These are phyloP conservation scores for Helminthosporium solani DNA, from an alignment of 2,329 filamentous ascomycete genomes.

Conservation along the genomic window DNA sequence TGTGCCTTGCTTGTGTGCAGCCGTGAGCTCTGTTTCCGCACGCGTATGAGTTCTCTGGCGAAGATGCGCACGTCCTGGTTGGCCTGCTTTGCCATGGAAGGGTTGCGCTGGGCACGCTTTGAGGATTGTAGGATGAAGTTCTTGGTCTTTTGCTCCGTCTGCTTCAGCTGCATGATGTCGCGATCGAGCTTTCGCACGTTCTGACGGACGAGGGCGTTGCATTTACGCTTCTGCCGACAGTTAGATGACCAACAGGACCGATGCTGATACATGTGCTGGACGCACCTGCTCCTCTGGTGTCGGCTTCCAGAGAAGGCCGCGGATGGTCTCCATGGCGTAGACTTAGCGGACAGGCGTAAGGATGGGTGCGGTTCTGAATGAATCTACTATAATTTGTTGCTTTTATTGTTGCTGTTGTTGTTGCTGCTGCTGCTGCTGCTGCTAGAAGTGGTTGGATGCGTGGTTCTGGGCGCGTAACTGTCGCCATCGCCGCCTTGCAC, in stretches of 20 bases:
- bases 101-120: slow-evolving; percentile 76
- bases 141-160: slow-evolving; percentile 72
- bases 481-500: no score
- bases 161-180: slow-evolving; percentile 77
- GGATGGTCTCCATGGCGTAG: slow-evolving; percentile 76
- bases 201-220: slow-evolving; percentile 81
- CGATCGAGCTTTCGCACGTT: slow-evolving; percentile 95
- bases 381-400: no score
- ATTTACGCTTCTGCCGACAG: slow-evolving; percentile 78
- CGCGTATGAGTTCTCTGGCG: slow-evolving; percentile 80
- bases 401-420: no score
- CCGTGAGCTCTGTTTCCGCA: slow-evolving; percentile 72
- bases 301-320: slow-evolving; percentile 83
- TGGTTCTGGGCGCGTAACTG: no score
- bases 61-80: slow-evolving; percentile 82
- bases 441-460: no score
- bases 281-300: slow-evolving; percentile 89
- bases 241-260: slow-evolving; percentile 16
- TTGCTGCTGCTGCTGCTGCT: no score
- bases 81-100: slow-evolving; percentile 75
- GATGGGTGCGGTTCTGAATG: no score
- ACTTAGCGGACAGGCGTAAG: background rate
- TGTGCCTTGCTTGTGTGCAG: slow-evolving; percentile 88
- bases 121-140: slow-evolving; percentile 81
- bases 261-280: no score